Evolutionary conservation across 352 stramenopile species (phyloP).

Genomic region (Pythium dissotocum): DNA sequence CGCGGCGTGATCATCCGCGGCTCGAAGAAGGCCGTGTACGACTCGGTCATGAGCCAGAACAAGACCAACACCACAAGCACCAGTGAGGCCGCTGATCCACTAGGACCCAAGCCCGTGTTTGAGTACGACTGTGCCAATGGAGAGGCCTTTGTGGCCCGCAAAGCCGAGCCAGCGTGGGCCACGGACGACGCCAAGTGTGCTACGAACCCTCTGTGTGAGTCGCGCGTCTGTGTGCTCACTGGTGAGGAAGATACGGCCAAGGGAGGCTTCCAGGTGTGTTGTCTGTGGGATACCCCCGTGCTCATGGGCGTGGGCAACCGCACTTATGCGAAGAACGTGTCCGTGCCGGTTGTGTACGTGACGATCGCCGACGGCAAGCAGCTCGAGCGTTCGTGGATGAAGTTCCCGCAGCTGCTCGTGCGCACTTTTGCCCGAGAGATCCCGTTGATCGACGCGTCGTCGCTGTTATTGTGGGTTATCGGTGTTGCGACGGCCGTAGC

Average conservation of each 20-base stretch:
- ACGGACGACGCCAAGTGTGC: conserved; percentile 49
- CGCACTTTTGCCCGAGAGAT: conserved; percentile 48
- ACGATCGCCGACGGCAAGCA: conserved; percentile 59
- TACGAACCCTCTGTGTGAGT: conserved; percentile 37
- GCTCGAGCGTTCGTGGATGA: conserved; percentile 37
- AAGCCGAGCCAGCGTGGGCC: conserved; percentile 44
- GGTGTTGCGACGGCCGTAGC: conserved; percentile 58
- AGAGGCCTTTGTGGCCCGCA: conserved; percentile 48
- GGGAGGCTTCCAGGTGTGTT: conserved; percentile 61
- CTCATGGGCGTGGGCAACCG: conserved; percentile 68
- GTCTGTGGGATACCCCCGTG: conserved; percentile 76
- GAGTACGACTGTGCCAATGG: conserved; percentile 70
- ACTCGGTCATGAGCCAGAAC: conserved; percentile 42
- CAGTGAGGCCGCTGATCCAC: conserved; percentile 2
- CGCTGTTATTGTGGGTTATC: conserved; percentile 60
- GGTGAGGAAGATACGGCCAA: conserved; percentile 27
- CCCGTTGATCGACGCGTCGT: conserved; percentile 58
- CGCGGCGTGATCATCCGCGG: conserved; percentile 56
- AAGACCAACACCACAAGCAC: conserved; percentile 48
- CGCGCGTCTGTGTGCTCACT: conserved; percentile 61
- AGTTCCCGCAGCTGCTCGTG: conserved; percentile 44
- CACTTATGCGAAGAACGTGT: conserved; percentile 39
- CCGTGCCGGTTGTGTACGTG: conserved; percentile 69
- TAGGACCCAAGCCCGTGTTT: conserved; percentile 44
- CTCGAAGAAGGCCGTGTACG: conserved; percentile 62